Evolutionary conservation across 306 rosid genomes (phyloP).

Genomic region (Prosopis cineraria): DNA sequence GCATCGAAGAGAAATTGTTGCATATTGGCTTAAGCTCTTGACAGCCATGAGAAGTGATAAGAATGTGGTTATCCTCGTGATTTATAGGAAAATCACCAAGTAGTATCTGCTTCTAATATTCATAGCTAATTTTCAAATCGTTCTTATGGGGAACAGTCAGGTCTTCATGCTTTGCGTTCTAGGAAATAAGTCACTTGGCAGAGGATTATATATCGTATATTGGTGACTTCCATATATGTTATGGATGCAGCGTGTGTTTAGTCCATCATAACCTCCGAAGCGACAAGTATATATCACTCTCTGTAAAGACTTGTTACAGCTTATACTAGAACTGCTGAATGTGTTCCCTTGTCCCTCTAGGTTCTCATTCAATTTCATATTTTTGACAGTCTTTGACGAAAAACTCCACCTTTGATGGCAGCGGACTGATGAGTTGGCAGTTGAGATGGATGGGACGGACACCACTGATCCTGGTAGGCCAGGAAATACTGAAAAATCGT

Average conservation of each 20-base stretch:
- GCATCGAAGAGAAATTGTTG: not conserved
- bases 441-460: conserved; percentile 19
- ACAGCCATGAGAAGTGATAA: conserved; percentile 20
- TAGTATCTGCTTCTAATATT: not conserved
- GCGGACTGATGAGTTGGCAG: not conserved
- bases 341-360: not conserved
- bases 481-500: conserved; percentile 12
- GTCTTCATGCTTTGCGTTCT: conserved; percentile 23
- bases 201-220: conserved; percentile 13
- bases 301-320: not conserved
- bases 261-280: conserved; percentile 18
- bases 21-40: not conserved
- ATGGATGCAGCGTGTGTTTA: not conserved
- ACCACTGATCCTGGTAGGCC: not conserved
- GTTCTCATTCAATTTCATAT: not conserved
- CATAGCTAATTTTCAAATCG: conserved; percentile 15
- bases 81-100: not conserved
- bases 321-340: not conserved
- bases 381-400: not conserved
- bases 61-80: conserved; percentile 9
- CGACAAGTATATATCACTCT: not conserved
- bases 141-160: conserved; percentile 23
- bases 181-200: conserved; percentile 7
- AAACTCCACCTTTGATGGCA: not conserved
- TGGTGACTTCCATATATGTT: not conserved